Evolutionary conservation across 371 early-diverging fungal genomes (phyloP).

Genomic region (Mucor saturninus): DNA sequence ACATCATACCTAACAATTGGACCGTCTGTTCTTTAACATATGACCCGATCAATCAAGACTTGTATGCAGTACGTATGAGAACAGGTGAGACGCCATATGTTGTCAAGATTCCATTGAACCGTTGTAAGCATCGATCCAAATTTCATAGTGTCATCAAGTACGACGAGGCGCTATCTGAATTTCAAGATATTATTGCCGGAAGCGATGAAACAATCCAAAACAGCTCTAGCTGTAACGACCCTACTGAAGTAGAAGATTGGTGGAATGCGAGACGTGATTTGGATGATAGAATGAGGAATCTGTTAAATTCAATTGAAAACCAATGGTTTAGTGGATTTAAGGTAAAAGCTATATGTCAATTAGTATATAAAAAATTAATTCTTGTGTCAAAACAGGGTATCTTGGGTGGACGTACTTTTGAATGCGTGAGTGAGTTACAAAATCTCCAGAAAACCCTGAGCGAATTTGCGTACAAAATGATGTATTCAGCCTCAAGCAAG

Average conservation of each 20-base stretch:
- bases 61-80: constrained; percentile 71
- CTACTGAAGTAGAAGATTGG: constrained; percentile 75
- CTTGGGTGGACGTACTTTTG: constrained; percentile 28
- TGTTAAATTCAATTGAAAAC: constrained; percentile 69
- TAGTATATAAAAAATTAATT: no score
- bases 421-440: constrained; percentile 24
- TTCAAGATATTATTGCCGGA: constrained; percentile 60
- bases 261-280: constrained; percentile 73
- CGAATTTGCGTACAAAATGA: constrained; percentile 22
- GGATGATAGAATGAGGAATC: constrained; percentile 65
- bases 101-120: constrained; percentile 74
- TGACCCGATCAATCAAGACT: constrained; percentile 62
- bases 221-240: constrained; percentile 43
- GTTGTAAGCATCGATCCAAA: constrained; percentile 51
- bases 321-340: constrained; percentile 86
- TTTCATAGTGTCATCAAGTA: constrained; percentile 18
- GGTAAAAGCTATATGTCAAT: no score
- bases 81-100: constrained; percentile 57
- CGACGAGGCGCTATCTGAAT: constrained; percentile 43
- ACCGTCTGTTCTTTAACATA: constrained; percentile 76
- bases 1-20: constrained; percentile 68
- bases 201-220: constrained; percentile 60
- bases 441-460: constrained; percentile 27
- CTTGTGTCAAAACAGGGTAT: constrained; percentile 18
- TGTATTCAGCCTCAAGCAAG: neutral